Base-by-base conservation (phyloP, 2,329 filamentous ascomycete genomes). In the Allantophomopsis cytisporea region DNA sequence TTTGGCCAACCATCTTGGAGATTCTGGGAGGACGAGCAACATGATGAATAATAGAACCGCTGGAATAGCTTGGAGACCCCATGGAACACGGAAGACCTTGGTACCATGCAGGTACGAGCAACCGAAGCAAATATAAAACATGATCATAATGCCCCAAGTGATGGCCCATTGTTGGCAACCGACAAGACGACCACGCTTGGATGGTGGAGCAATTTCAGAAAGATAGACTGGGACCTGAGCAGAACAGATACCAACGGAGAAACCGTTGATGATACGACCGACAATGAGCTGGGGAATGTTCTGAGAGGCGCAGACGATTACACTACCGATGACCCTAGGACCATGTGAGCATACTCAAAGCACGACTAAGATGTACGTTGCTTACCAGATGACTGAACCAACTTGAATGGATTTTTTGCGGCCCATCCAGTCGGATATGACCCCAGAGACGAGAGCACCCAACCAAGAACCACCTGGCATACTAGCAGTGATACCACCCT, bases 141-240 rank as follows among this genome's bases (percentile, higher is more conserved):
- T 80, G 58, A 80, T 76, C 42, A 80, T 53, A 46, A 80, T 80
- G 45, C 73, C 77, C 68, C 68, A 82, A 46, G 81, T 82, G 44
- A 87, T 85, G 18, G 80, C 77, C 65, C 52, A 80, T 55, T 86
- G 81, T 55, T 86, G 80, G 34, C 74, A 70, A 39, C 79, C 76
- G 13, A 87, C 78, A 28, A 87, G 65, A 34, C 76, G 69, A 13
- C 79, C 80, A 45, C 79, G 69, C 49, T 63, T 65, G 28, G 57
- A 57, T 2, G 69, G 66, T 36, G 71, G 71, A 14, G 78, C 73
- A 21, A 83, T 65, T 53, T 83, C 79, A 16, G 76, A 70, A 16
- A 82, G 70, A 52, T 82, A 83, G 23, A 82, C 76, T 3, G 77
- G 76, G 2, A 80, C 76, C 51, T 80, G 76, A 2, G 76, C 73